Percentiles rank a stretch among this genome's conserved stretches.
These are phyloP conservation scores for Diplodia intermedia DNA, from an alignment of 2,329 filamentous ascomycete genomes.

Conservation along the genomic window DNA sequence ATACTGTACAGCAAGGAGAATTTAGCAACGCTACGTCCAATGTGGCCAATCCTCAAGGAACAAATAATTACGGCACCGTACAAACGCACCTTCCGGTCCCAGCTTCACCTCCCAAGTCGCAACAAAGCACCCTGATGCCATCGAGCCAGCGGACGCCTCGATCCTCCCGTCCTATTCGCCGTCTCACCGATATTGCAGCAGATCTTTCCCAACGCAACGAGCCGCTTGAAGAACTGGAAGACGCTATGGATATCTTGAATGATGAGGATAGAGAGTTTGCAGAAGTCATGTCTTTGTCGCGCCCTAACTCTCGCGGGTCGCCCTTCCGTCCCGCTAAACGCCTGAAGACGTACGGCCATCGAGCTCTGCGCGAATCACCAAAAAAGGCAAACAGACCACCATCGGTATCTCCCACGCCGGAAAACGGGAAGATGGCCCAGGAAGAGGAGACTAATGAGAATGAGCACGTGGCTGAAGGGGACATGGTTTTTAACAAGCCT, in stretches of 20 bases:
- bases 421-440: constrained; percentile 31
- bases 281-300: constrained; percentile 33
- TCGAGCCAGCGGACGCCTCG: constrained; percentile 28
- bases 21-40: neutral
- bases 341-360: constrained; percentile 25
- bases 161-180: constrained; percentile 36
- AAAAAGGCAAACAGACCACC: constrained; percentile 26
- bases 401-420: constrained; percentile 21
- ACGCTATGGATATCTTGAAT: constrained; percentile 37
- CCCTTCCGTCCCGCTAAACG: constrained; percentile 31
- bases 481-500: constrained; percentile 34
- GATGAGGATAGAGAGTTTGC: constrained; percentile 36
- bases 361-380: constrained; percentile 13
- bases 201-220: constrained; percentile 40
- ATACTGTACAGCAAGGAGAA: neutral
- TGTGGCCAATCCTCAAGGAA: neutral
- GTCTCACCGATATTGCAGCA: constrained; percentile 47
- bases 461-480: neutral
- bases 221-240: constrained; percentile 17
- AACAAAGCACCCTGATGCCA: constrained; percentile 9
- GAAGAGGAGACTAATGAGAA: constrained; percentile 23
- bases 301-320: constrained; percentile 7
- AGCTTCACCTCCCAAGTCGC: constrained; percentile 19
- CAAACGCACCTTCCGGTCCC: constrained; percentile 47
- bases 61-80: constrained; percentile 40